phyloP scores from a whole-genome alignment of 495 filamentous ascomycete species.

The Bombardia bombarda region DNA sequence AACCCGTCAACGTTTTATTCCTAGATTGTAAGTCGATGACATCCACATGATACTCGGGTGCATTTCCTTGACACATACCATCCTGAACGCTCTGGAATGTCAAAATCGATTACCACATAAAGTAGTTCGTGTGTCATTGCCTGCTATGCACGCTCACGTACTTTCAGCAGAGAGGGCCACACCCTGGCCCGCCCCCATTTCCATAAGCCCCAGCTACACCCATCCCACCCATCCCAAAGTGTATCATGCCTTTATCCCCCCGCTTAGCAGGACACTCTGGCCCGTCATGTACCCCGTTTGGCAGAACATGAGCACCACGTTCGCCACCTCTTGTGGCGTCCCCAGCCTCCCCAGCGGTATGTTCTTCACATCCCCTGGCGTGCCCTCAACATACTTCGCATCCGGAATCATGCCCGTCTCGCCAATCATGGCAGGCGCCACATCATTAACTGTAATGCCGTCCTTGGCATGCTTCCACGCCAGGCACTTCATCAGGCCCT shows the following conservation, averaged over 20 bases:
- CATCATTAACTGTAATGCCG: slow-evolving; percentile 68
- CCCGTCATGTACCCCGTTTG: slow-evolving; percentile 65
- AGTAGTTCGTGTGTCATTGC: too few relatives aligned
- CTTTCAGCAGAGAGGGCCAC: too few relatives aligned
- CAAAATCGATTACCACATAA: too few relatives aligned
- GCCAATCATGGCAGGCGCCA: slow-evolving; percentile 68
- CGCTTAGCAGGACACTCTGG: slow-evolving; percentile 50
- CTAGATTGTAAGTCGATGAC: too few relatives aligned
- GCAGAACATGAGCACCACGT: slow-evolving; percentile 59
- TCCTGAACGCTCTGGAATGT: too few relatives aligned
- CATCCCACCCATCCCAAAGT: too few relatives aligned
- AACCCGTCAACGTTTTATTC: too few relatives aligned
- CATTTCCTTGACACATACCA: too few relatives aligned
- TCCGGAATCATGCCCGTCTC: slow-evolving; percentile 60
- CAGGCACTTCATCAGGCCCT: slow-evolving; percentile 59
- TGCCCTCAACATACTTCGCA: slow-evolving; percentile 37
- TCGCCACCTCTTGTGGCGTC: slow-evolving; percentile 58
- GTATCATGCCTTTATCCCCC: slow-evolving; percentile 49
- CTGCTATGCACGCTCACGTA: too few relatives aligned
- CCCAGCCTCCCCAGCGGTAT: slow-evolving; percentile 57
- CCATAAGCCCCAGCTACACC: too few relatives aligned
- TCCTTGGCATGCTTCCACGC: slow-evolving; percentile 51
- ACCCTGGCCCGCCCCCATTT: too few relatives aligned
- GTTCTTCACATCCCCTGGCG: slow-evolving; percentile 41
- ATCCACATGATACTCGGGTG: too few relatives aligned